Base-by-base conservation (phyloP, 352 stramenopile species). In the Phytophthora multivora region DNA sequence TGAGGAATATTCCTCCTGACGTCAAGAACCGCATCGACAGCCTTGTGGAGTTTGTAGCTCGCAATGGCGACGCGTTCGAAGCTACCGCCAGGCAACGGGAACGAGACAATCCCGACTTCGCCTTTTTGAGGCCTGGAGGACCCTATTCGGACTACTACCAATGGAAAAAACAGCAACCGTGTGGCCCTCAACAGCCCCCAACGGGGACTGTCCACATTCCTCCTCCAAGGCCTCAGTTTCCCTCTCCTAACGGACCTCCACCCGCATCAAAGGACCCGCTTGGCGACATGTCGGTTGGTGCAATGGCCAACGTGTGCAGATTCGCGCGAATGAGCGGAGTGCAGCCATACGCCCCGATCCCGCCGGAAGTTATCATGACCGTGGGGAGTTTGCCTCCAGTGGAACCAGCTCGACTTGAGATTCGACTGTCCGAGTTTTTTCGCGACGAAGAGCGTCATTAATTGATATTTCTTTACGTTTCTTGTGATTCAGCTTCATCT, bases 371-470 rank as follows among this genome's bases (percentile, higher is more conserved):
- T 26, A 63, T 85, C 2, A 15, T 45, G n/a, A 67, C 66, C n/a
- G 56, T 73, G 0, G 51, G 59, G 15, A 63, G 45, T n/a, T 59
- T 77, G 16, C 69, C 75, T 28, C 59, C 47, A 0, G 68, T 88
- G 8, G 77, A 89, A 51, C 71, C 73, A 2, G 80, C 73, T 19
- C 61, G 80, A 48, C 60, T 88, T 10, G 77, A 86, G 42, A 80
- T 83, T 38, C 75, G 80, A 11, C 59, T 89, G 33, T 67, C 59
- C 2, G 80, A 88, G 51, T 89, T 82, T 60, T 89, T 88, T 59
- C 73, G 69, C 15, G 48, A 69, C 2, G 39, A 59, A 38, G 33
- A 48, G 5, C 21, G 21, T 23, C n/a, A 40, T 15, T 40, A 40
- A 40, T 40, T 51, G 5, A 21, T 36, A n/a, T n/a, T n/a, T n/a